phyloP scores from a whole-genome alignment of 2,329 filamentous ascomycete species.

The Daldinia sp. region DNA sequence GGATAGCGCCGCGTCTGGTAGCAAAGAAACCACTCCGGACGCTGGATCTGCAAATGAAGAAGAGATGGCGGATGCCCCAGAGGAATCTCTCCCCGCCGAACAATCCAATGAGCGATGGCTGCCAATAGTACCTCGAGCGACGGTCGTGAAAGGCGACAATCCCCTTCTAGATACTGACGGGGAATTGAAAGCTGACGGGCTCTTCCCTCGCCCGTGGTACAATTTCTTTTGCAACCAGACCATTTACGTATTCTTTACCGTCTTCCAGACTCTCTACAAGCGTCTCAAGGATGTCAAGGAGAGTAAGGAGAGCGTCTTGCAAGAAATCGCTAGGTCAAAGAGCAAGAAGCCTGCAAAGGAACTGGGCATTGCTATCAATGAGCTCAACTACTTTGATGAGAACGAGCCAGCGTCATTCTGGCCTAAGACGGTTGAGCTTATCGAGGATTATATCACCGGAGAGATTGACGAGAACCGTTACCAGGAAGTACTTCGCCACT shows the following conservation, averaged over 20 bases:
- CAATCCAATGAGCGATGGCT: constrained; percentile 71
- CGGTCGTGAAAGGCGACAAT: constrained; percentile 63
- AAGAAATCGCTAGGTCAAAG: constrained; percentile 77
- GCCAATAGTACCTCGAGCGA: constrained; percentile 65
- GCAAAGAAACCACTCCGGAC: constrained; percentile 90
- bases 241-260: constrained; percentile 92
- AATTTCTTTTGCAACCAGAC: constrained; percentile 92
- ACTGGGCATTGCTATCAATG: constrained; percentile 83
- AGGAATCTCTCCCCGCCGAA: constrained; percentile 68
- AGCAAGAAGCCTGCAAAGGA: constrained; percentile 82
- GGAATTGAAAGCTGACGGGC: constrained; percentile 77
- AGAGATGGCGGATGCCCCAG: constrained; percentile 70
- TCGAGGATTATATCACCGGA: constrained; percentile 84
- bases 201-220: constrained; percentile 81
- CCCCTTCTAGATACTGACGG: constrained; percentile 65
- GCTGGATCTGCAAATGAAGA: constrained; percentile 80
- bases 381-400: constrained; percentile 79
- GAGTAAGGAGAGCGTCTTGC: constrained; percentile 74
- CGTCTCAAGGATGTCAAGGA: constrained; percentile 85
- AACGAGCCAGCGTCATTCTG: constrained; percentile 76
- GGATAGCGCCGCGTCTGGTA: constrained; percentile 77
- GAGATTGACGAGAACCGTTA: constrained; percentile 84
- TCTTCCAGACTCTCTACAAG: constrained; percentile 90
- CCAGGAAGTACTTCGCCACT: constrained; percentile 89
- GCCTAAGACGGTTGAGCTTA: constrained; percentile 81